These are phyloP conservation scores for Leccinum barrowsii DNA, from an alignment of 768 basidiomycete genomes.

Conservation along the genomic window DNA sequence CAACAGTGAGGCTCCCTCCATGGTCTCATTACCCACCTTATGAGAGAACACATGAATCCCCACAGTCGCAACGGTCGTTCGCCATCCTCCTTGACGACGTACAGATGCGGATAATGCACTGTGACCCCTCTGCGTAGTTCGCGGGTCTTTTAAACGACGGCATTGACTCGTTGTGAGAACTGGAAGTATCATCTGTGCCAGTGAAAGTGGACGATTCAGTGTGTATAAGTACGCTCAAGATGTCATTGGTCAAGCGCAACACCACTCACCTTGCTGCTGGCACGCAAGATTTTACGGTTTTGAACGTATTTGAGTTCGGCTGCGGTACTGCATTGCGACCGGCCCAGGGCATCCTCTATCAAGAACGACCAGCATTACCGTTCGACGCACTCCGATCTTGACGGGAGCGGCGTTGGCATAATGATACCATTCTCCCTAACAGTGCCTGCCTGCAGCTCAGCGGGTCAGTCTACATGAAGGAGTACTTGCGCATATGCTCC, in stretches of 20 bases:
- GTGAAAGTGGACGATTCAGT: neutral
- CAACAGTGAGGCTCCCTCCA: too few species aligned
- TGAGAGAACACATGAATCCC: neutral
- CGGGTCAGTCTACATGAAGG: conserved; percentile 45
- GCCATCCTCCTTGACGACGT: conserved; percentile 96
- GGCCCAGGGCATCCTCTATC: conserved; percentile 95
- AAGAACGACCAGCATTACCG: conserved; percentile 80
- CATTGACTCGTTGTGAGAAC: conserved; percentile 88
- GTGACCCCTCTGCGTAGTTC: conserved; percentile 86
- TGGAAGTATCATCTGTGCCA: conserved; percentile 72
- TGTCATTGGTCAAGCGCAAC: neutral
- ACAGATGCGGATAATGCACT: conserved; percentile 86
- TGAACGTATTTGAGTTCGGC: conserved; percentile 92
- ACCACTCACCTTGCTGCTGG: conserved; percentile 77
- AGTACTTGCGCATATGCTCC: conserved; percentile 92
- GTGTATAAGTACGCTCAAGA: neutral
- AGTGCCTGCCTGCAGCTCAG: conserved; percentile 68
- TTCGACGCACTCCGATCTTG: conserved; percentile 92
- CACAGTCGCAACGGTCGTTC: conserved; percentile 54
- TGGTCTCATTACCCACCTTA: too few species aligned
- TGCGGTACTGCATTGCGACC: conserved; percentile 97
- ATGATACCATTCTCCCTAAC: conserved; percentile 52
- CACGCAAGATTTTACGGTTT: conserved; percentile 78
- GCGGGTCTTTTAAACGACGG: conserved; percentile 91
- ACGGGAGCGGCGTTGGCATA: conserved; percentile 81